A percentile compares a stretch with the other conserved stretches of the same genome.
Conservation (phyloP, 2,329 filamentous ascomycete genomes). For the Exophiala xenobiotica region DNA sequence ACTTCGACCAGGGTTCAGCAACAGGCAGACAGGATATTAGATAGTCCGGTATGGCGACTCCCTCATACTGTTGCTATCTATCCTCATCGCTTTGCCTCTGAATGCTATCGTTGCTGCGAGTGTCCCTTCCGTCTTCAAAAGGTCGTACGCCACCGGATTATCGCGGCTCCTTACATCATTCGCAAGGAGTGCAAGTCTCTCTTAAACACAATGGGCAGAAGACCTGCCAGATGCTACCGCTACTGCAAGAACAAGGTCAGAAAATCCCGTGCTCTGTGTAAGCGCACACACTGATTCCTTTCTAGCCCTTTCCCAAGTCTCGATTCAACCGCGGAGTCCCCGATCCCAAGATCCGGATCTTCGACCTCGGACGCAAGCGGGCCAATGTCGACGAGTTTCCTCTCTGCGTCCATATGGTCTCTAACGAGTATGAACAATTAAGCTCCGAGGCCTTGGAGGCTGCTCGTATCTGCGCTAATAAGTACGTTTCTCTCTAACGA, state of each 20-base stretch:
- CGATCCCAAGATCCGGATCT: conserved; percentile 85
- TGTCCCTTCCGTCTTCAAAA: too few relatives aligned
- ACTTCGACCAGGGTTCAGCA: too few relatives aligned
- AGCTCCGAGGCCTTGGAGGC: conserved; percentile 99
- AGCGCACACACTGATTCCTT: too few relatives aligned
- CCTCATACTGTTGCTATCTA: too few relatives aligned
- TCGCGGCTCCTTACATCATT: too few relatives aligned
- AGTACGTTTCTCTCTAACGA: conserved; percentile 56
- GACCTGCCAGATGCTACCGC: conserved; percentile 98
- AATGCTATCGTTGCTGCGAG: too few relatives aligned
- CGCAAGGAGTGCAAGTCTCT: too few relatives aligned
- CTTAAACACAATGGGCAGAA: conserved; percentile 99
- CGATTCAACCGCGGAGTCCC: conserved; percentile 99
- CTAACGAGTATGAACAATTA: conserved; percentile 99
- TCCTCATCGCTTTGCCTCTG: too few relatives aligned
- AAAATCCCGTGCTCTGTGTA: too few relatives aligned
- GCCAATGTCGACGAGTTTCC: conserved; percentile 99
- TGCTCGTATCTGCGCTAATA: conserved; percentile 99
- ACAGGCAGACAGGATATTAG: too few relatives aligned
- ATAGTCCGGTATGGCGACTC: too few relatives aligned
- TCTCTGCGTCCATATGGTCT: conserved; percentile 97
- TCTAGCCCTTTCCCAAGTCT: conserved; percentile 99
- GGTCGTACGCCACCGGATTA: too few relatives aligned
- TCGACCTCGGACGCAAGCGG: conserved; percentile 98
- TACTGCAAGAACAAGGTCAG: conserved; percentile 99